Percentiles rank a stretch among this genome's conserved stretches.
These are phyloP conservation scores for Porphyra umbilicalis DNA, from an alignment of 31 red algal species.

Conservation along the genomic window DNA sequence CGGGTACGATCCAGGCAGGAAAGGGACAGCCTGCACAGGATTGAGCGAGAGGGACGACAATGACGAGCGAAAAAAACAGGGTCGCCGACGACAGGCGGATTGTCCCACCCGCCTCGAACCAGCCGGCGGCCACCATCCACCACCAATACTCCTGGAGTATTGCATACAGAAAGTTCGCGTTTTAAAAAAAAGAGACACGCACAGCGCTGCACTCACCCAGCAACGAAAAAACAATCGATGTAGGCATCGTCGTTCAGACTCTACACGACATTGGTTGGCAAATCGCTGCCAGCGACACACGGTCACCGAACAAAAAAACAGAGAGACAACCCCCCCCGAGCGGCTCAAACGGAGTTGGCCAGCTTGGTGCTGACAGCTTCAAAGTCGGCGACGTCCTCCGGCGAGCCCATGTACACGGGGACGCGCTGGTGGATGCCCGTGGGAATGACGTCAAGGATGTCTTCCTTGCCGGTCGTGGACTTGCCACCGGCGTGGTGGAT, in stretches of 20 bases:
- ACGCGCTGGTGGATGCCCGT: slow-evolving; percentile 92
- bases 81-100: too few relatives aligned
- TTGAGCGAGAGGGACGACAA: too few relatives aligned
- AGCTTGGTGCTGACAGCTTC: slow-evolving; percentile 60
- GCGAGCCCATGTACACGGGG: slow-evolving; percentile 92
- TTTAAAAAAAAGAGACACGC: background rate
- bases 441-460: slow-evolving; percentile 86
- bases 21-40: too few relatives aligned
- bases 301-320: background rate
- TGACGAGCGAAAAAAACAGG: too few relatives aligned
- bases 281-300: background rate
- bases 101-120: too few relatives aligned
- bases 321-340: background rate
- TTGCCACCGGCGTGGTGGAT: slow-evolving; percentile 95
- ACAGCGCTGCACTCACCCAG: background rate
- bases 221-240: background rate
- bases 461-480: slow-evolving; percentile 78
- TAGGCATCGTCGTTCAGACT: background rate
- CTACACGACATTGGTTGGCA: background rate
- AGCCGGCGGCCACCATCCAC: too few relatives aligned
- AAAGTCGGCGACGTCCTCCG: slow-evolving; percentile 84
- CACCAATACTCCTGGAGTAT: too few relatives aligned
- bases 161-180: too few relatives aligned
- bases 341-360: slow-evolving; percentile 2
- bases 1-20: too few relatives aligned